phyloP scores from a whole-genome alignment of 2,329 filamentous ascomycete genomes.

The Davidsoniella neocaledoniae region DNA sequence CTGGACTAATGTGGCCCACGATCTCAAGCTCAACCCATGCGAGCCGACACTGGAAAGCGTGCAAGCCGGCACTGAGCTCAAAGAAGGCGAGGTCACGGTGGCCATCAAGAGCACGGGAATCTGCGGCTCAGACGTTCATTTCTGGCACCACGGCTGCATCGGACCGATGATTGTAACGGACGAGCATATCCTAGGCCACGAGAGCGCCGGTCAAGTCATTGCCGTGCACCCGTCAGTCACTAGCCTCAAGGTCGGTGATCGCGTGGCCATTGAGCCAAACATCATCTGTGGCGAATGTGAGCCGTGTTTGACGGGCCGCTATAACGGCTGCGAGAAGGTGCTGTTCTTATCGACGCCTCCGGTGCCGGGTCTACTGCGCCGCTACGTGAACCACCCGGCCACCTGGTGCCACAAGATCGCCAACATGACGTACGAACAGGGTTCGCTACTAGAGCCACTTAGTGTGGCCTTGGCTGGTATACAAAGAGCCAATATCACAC shows the following conservation, averaged over 20 bases:
- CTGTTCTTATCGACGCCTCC: conserved; percentile 83
- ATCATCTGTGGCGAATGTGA: conserved; percentile 84
- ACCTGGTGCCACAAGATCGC: conserved; percentile 95
- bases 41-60: conserved; percentile 62
- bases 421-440: conserved; percentile 80
- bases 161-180: conserved; percentile 85
- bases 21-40: conserved; percentile 74
- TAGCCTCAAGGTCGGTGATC: conserved; percentile 65
- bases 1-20: conserved; percentile 84
- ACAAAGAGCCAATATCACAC: conserved; percentile 60
- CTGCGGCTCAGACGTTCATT: conserved; percentile 94
- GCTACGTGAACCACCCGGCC: conserved; percentile 90
- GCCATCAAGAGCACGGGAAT: conserved; percentile 91
- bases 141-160: conserved; percentile 92
- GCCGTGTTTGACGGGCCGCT: conserved; percentile 77
- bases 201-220: conserved; percentile 72
- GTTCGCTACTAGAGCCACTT: conserved; percentile 77
- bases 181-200: conserved; percentile 86
- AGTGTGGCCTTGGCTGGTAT: conserved; percentile 78
- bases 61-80: conserved; percentile 47
- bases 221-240: conserved; percentile 69
- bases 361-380: conserved; percentile 66
- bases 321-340: conserved; percentile 84
- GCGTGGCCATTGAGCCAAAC: conserved; percentile 87
- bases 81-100: conserved; percentile 70